Percentiles rank a stretch among this genome's conserved stretches.
phyloP scores from a whole-genome alignment of 108 stramenopile genomes.

The Cyclotella cryptica region DNA sequence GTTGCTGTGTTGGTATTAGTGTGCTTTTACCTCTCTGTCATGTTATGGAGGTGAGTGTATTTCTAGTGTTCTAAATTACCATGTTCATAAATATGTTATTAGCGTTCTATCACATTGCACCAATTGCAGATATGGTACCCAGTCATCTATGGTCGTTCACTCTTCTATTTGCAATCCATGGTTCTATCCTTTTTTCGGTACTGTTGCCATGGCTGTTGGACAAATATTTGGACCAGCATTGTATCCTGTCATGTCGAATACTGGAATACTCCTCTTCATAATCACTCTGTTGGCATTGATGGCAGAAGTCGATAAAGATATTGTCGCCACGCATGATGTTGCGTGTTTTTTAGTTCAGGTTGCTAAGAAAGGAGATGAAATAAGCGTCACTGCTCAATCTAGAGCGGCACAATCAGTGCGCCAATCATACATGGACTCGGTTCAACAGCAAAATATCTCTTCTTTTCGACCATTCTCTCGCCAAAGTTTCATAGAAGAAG shows the following conservation, averaged over 20 bases:
- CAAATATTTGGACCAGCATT: constrained; percentile 46
- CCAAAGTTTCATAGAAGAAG: not conserved
- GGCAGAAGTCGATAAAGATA: constrained; percentile 63
- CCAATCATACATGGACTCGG: not conserved
- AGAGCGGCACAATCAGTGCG: not conserved
- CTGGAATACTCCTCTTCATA: constrained; percentile 46
- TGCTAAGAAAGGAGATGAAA: constrained; percentile 48
- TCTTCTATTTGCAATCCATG: constrained; percentile 55
- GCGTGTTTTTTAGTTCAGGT: constrained; percentile 52
- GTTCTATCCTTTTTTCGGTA: constrained; percentile 54
- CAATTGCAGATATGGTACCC: constrained; percentile 41
- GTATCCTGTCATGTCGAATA: constrained; percentile 51
- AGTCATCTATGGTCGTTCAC: constrained; percentile 61
- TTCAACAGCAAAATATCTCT: not conserved
- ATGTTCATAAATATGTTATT: not conserved
- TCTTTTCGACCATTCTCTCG: not conserved
- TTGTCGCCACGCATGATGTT: constrained; percentile 46
- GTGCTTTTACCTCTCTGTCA: constrained; percentile 46
- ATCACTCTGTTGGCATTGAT: constrained; percentile 50
- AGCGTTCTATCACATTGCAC: not conserved
- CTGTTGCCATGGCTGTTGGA: constrained; percentile 39
- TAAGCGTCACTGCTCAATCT: constrained; percentile 15
- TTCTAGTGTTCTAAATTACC: not conserved
- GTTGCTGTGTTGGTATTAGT: constrained; percentile 44
- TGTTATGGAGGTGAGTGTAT: constrained; percentile 52